Base-by-base conservation (phyloP, 2,329 filamentous ascomycete genomes). In the Aspergillus tamarii region DNA sequence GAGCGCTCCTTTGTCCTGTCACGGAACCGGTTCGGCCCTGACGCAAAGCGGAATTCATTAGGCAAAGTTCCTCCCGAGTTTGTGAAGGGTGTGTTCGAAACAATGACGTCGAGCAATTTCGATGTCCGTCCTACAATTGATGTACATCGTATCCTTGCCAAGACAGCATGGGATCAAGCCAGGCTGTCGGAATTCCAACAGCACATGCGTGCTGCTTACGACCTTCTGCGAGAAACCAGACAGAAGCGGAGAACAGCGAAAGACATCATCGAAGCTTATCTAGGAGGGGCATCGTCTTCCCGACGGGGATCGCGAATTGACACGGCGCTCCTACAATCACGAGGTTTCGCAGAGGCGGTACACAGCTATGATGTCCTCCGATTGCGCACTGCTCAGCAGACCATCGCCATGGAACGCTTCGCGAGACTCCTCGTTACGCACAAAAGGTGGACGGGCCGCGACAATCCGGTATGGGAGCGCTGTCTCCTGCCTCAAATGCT, bases 1-100 rank as follows among this genome's bases (percentile, higher is more conserved):
- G 82, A 87, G 64, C 91, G 90, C 85, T 84, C 89, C 0, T 89
- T 87, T 69, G 80, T 91, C 11, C 81, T 88, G 46, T 80, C 83
- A 3, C 74, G 79, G 74, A 65, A 80, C 72, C 48, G 81, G 77
- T 62, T 77, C 76, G 55, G 75, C 69, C 41, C 65, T 65, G 55
- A 78, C 67, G 60, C 62, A 77, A 48, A 67, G 55, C 63, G 72
- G 34, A 64, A 67, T 46, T 56, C 41, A 8, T 57, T 68, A 12
- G 79, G 76, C 52, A 61, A 74, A 61, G 72, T 88, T 9, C 73
- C 79, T 0, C 54, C 71, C 3, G 65, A 77, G 3, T 80, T 84
- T n/a, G 76, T 90, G 5, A 72, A 81, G 45, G 73, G 79, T 6
- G 73, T 93, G 23, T 91, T 85, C 82, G 64, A 84, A 0, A 83